phyloP scores from a whole-genome alignment of 1,284 basidiomycete species.

The Leucoagaricus sp. region DNA sequence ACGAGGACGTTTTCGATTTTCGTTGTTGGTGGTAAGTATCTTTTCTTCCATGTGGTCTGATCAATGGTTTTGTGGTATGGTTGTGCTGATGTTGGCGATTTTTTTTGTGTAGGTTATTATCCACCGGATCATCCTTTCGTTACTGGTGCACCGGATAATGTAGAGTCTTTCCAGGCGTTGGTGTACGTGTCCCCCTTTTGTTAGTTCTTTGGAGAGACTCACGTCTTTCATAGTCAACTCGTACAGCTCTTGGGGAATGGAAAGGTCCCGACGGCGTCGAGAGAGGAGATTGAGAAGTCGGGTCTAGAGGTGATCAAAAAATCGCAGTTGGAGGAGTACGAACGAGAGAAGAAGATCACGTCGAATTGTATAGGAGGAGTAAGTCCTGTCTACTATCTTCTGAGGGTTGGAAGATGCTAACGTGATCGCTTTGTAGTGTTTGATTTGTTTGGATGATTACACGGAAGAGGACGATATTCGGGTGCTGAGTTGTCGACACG shows the following conservation, averaged over 20 bases:
- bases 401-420: background rate
- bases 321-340: slow-evolving; percentile 51
- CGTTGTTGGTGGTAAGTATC: slow-evolving; percentile 68
- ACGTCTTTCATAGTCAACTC: slow-evolving; percentile 54
- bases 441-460: slow-evolving; percentile 87
- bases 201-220: slow-evolving; percentile 7
- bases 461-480: slow-evolving; percentile 73
- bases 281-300: slow-evolving; percentile 80
- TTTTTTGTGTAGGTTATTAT: slow-evolving; percentile 66
- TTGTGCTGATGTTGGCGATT: background rate
- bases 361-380: slow-evolving; percentile 80
- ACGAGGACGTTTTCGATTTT: slow-evolving; percentile 80
- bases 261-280: slow-evolving; percentile 77
- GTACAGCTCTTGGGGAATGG: slow-evolving; percentile 77
- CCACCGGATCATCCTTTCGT: slow-evolving; percentile 85
- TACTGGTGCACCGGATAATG: slow-evolving; percentile 65
- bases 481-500: slow-evolving; percentile 80
- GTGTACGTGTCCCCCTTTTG: slow-evolving; percentile 44
- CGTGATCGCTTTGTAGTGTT: slow-evolving; percentile 45
- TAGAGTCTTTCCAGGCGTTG: slow-evolving; percentile 78
- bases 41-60: too few relatives aligned
- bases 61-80: too few relatives aligned
- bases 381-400: slow-evolving; percentile 28
- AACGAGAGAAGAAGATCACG: slow-evolving; percentile 61
- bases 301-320: slow-evolving; percentile 74